phyloP scores from a whole-genome alignment of 495 filamentous ascomycete species.

The Tuber umbilicatum region DNA sequence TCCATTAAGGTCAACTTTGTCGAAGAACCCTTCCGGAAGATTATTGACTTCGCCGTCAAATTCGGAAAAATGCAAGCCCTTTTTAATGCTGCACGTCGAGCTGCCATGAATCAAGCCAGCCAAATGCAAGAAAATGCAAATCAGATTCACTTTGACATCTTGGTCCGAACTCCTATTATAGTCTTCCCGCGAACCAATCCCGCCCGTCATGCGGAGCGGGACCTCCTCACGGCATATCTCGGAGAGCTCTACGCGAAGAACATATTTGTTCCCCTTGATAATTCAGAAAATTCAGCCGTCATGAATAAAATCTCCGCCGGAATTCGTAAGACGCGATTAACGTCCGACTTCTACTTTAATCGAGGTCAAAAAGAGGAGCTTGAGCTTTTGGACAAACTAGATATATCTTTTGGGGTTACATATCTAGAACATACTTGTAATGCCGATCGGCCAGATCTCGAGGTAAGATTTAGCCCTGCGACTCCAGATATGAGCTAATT shows the following conservation, averaged over 20 bases:
- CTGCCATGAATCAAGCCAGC: constrained; percentile 87
- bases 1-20: constrained; percentile 95
- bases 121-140: constrained; percentile 84
- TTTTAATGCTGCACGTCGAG: constrained; percentile 92
- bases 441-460: constrained; percentile 76
- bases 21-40: constrained; percentile 95
- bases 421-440: constrained; percentile 77
- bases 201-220: constrained; percentile 49
- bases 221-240: constrained; percentile 83
- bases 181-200: constrained; percentile 76
- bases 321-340: constrained; percentile 83
- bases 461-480: constrained; percentile 42
- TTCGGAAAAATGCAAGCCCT: constrained; percentile 99
- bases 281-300: constrained; percentile 60
- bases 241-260: constrained; percentile 97
- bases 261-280: constrained; percentile 73
- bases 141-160: constrained; percentile 86
- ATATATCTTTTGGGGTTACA: constrained; percentile 83
- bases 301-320: constrained; percentile 87
- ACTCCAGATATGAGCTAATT: constrained; percentile 9
- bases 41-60: constrained; percentile 93
- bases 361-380: constrained; percentile 70
- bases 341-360: constrained; percentile 79
- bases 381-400: constrained; percentile 93
- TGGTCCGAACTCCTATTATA: constrained; percentile 88